Conservation (phyloP, 2,329 filamentous ascomycete species). For the Alternaria dauci region DNA sequence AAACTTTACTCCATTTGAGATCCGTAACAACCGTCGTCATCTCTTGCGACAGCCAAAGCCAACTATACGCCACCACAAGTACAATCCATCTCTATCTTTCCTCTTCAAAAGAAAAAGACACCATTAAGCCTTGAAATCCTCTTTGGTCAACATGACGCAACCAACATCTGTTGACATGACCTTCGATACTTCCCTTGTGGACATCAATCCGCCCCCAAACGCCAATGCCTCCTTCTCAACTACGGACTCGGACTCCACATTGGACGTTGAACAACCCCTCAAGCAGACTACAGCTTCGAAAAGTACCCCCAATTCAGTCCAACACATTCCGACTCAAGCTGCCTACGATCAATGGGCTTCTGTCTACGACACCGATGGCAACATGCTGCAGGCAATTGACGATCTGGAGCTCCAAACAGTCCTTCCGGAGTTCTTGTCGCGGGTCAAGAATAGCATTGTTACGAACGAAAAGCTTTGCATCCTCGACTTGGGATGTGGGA, state of each 20-base stretch:
- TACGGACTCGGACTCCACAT: slow-evolving; percentile 45
- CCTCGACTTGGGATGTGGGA: slow-evolving; percentile 72
- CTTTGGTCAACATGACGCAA: slow-evolving; percentile 43
- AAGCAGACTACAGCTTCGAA: slow-evolving; percentile 14
- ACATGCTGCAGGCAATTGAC: slow-evolving; percentile 72
- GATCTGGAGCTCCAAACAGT: slow-evolving; percentile 62
- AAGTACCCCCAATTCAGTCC: slow-evolving; percentile 28
- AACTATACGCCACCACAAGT: background rate
- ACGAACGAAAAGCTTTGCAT: slow-evolving; percentile 46
- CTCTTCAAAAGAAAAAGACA: background rate
- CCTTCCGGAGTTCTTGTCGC: slow-evolving; percentile 59
- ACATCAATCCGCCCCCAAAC: slow-evolving; percentile 34
- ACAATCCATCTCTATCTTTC: background rate
- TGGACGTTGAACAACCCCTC: slow-evolving; percentile 27
- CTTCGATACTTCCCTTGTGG: slow-evolving; percentile 52
- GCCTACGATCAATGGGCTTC: slow-evolving; percentile 61
- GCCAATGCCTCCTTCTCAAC: slow-evolving; percentile 47
- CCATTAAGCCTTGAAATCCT: background rate
- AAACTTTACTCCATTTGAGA: slow-evolving; percentile 8
- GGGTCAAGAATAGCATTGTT: slow-evolving; percentile 25
- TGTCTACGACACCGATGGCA: slow-evolving; percentile 71
- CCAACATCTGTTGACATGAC: slow-evolving; percentile 47
- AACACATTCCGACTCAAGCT: slow-evolving; percentile 52
- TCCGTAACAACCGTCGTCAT: background rate
- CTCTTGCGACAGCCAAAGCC: background rate